Conservation (phyloP, 1,139 yeast genomes). For the Geotrichum phurueaensis region DNA sequence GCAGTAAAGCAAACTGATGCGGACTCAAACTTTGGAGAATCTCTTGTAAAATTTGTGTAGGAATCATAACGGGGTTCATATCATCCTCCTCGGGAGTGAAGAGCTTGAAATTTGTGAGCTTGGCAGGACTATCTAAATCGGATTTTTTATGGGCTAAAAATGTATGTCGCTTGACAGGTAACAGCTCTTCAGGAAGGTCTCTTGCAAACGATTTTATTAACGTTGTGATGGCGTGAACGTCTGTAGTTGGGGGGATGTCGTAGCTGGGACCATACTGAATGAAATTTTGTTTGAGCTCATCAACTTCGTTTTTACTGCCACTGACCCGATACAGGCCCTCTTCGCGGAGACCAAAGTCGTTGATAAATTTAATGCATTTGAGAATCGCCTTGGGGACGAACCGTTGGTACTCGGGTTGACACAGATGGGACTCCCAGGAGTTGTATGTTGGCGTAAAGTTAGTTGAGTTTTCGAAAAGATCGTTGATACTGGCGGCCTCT, state of each 20-base stretch:
- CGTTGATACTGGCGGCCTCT: conserved; percentile 24
- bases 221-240: conserved; percentile 79
- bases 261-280: conserved; percentile 60
- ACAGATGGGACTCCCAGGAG: conserved; percentile 17
- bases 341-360: conserved; percentile 54
- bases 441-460: conserved; percentile 1
- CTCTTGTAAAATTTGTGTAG: conserved; percentile 24
- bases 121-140: conserved; percentile 1
- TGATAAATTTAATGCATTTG: conserved; percentile 25
- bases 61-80: conserved; percentile 20
- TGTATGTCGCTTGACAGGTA: conserved; percentile 20
- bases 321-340: conserved; percentile 80
- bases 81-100: conserved; percentile 19
- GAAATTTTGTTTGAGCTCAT: conserved; percentile 53
- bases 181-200: conserved; percentile 74
- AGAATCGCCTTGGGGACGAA: conserved; percentile 26
- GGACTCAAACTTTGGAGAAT: conserved; percentile 24
- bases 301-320: conserved; percentile 66
- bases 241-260: conserved; percentile 56
- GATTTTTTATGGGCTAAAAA: conserved; percentile 18
- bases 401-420: conserved; percentile 20
- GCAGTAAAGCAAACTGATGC: conserved; percentile 29
- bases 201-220: conserved; percentile 70
- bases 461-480: conserved; percentile 3
- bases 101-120: conserved; percentile 3